Conservation (phyloP, 441 rosid species). For the Pelargonium myrrhifolium region DNA sequence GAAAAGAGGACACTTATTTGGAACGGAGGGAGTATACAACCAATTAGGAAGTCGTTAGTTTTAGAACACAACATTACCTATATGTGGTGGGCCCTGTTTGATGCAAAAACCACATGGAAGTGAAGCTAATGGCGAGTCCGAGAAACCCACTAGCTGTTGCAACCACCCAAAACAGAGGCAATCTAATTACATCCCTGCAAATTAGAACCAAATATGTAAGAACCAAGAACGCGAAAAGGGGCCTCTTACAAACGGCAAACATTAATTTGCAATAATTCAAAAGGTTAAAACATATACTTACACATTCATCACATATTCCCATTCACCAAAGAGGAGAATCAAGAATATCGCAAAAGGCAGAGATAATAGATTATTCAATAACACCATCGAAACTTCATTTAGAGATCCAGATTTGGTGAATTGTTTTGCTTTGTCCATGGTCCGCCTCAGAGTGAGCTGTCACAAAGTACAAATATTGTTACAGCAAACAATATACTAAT, state of each 20-base stretch:
- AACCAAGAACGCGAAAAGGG: too few species aligned
- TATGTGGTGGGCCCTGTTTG: conserved; percentile 95
- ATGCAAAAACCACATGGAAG: conserved; percentile 90
- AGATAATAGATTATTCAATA: conserved; percentile 77
- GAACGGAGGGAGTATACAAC: too few species aligned
- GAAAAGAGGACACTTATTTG: too few species aligned
- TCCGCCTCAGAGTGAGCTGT: conserved; percentile 71
- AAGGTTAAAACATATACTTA: conserved; percentile 27
- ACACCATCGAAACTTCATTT: conserved; percentile 85
- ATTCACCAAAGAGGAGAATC: conserved; percentile 61
- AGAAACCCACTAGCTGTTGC: conserved; percentile 83
- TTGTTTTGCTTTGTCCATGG: conserved; percentile 89
- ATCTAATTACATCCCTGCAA: conserved; percentile 53
- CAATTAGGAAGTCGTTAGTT: not conserved
- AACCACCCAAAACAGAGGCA: conserved; percentile 77
- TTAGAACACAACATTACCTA: conserved; percentile 34
- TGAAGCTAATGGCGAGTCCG: conserved; percentile 89
- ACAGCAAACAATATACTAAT: too few species aligned
- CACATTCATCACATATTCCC: conserved; percentile 60
- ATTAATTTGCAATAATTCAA: not conserved
- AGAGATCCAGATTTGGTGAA: conserved; percentile 61
- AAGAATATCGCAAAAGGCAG: conserved; percentile 63
- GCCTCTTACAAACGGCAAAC: conserved; percentile 1
- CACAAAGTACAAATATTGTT: conserved; percentile 16
- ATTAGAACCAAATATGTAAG: conserved; percentile 4